Percentiles rank a stretch among this genome's conserved stretches.
Evolutionary conservation across 305 asterid genomes (phyloP).

Genomic region (Ilex paraguariensis): DNA sequence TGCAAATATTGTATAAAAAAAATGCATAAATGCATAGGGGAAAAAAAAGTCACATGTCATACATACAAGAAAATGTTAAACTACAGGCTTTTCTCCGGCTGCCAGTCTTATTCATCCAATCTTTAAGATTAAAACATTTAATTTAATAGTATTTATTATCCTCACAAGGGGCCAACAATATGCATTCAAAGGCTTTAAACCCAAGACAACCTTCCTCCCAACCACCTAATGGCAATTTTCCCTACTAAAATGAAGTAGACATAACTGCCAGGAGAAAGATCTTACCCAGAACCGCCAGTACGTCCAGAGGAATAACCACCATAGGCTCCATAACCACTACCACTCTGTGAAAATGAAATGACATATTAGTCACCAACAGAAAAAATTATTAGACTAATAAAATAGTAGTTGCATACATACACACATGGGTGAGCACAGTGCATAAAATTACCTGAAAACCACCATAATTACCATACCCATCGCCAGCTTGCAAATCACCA

Average conservation of each 20-base stretch:
- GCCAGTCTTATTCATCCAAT: too few relatives aligned
- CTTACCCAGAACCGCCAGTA: conserved; percentile 77
- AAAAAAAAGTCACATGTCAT: not conserved
- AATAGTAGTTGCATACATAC: not conserved
- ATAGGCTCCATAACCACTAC: conserved; percentile 74
- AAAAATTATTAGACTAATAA: conserved; percentile 4
- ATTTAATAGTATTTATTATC: not conserved
- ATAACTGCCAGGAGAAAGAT: not conserved
- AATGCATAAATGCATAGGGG: not conserved
- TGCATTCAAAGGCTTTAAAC: too few relatives aligned
- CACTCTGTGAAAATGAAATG: conserved; percentile 40
- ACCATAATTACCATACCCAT: conserved; percentile 62
- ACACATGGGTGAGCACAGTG: not conserved
- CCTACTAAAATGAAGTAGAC: not conserved
- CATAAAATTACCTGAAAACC: conserved; percentile 45
- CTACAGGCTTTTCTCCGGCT: too few relatives aligned
- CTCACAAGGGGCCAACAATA: not conserved
- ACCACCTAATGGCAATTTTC: not conserved
- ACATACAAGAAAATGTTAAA: not conserved
- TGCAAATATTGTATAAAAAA: not conserved
- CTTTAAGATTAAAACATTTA: too few relatives aligned
- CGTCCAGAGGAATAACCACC: conserved; percentile 79
- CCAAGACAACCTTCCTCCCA: not conserved
- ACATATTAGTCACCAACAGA: conserved; percentile 5
- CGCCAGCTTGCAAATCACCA: conserved; percentile 51